Percentiles rank a stretch among this genome's conserved stretches.
Conservation (phyloP, 2,329 filamentous ascomycete species). For the Cadophora sp. region DNA sequence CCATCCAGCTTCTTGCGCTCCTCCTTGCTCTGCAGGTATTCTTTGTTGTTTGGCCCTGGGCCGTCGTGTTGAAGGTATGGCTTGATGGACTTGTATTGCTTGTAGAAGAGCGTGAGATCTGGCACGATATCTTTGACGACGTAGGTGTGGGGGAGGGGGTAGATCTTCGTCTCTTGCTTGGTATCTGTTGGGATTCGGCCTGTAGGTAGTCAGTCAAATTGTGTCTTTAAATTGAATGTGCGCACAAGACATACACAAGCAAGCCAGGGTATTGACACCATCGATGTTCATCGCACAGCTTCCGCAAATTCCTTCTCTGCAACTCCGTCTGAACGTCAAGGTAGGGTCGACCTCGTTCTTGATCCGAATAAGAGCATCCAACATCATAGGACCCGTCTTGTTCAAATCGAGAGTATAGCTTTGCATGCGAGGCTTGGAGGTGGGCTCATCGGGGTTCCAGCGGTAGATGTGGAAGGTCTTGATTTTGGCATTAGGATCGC, state of each 20-base stretch:
- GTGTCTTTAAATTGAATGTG: neutral
- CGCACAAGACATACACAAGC: conserved; percentile 76
- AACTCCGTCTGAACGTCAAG: conserved; percentile 93
- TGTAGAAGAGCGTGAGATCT: conserved; percentile 98
- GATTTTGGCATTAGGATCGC: conserved; percentile 69
- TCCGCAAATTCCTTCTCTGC: conserved; percentile 97
- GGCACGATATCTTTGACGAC: conserved; percentile 99
- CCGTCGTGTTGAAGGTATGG: conserved; percentile 95
- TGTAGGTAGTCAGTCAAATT: conserved; percentile 51
- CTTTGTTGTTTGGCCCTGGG: conserved; percentile 83
- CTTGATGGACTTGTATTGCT: conserved; percentile 99
- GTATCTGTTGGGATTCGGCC: conserved; percentile 92
- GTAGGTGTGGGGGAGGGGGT: conserved; percentile 97
- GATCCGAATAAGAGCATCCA: conserved; percentile 95
- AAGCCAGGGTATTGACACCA: conserved; percentile 96
- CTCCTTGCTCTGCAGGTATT: conserved; percentile 88
- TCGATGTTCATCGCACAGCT: conserved; percentile 99
- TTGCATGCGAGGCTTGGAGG: conserved; percentile 95
- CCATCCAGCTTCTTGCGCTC: conserved; percentile 95
- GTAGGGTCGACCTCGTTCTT: conserved; percentile 99
- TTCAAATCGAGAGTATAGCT: conserved; percentile 94
- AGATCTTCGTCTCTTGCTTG: conserved; percentile 85
- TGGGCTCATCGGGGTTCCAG: conserved; percentile 94
- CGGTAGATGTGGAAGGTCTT: conserved; percentile 99
- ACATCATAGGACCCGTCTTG: conserved; percentile 98